A percentile compares a stretch with the other conserved stretches of the same genome.
Conservation (phyloP, 306 rosid species). For the Fragaria iinumae region DNA sequence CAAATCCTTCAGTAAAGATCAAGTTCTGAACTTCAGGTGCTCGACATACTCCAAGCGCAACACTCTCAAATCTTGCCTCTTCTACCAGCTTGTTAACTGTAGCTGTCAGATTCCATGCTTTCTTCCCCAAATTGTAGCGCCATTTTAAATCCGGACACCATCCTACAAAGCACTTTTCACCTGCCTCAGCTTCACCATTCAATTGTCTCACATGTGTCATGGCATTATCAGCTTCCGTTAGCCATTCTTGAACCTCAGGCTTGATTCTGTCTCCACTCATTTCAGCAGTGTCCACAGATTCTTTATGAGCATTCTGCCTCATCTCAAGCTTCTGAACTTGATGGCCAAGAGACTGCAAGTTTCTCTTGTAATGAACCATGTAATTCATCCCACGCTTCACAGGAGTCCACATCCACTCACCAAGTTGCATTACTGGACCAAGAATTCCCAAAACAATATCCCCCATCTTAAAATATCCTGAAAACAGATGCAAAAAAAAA, state of each 20-base stretch:
- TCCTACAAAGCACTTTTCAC: neutral
- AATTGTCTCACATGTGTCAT: neutral
- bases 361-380: neutral
- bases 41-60: neutral
- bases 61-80: neutral
- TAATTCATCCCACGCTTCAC: too few relatives aligned
- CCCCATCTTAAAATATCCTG: neutral
- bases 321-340: neutral
- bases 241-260: neutral
- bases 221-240: neutral
- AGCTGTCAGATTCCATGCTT: too few relatives aligned
- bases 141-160: conserved; percentile 1
- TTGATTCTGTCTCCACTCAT: neutral
- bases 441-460: neutral
- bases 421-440: neutral
- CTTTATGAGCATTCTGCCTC: neutral
- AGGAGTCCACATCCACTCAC: neutral
- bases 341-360: neutral
- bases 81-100: neutral
- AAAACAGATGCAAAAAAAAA: neutral
- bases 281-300: neutral
- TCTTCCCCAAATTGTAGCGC: neutral
- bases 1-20: neutral
- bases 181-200: neutral
- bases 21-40: neutral